phyloP scores from a whole-genome alignment of 805 yeast genomes.

The Aciculoconidium aculeatum region DNA sequence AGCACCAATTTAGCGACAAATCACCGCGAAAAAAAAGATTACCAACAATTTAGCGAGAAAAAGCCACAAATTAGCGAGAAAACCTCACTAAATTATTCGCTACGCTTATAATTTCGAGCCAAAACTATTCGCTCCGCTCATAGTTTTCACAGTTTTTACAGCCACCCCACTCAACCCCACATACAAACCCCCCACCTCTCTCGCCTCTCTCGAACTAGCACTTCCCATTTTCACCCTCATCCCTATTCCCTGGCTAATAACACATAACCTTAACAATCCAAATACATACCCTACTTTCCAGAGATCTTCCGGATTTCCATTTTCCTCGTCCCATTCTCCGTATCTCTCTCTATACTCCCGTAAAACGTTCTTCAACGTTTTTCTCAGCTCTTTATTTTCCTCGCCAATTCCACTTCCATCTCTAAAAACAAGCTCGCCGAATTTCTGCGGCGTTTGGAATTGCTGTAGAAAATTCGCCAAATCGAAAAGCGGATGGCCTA shows the following conservation, averaged over 20 bases:
- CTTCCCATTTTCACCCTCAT: constrained; percentile 47
- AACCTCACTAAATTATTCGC: too few relatives aligned
- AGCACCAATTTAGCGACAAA: too few relatives aligned
- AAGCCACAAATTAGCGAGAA: too few relatives aligned
- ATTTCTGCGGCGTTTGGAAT: constrained; percentile 32
- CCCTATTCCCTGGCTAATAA: constrained; percentile 58
- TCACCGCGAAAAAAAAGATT: too few relatives aligned
- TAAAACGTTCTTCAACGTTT: constrained; percentile 19
- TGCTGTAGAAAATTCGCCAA: constrained; percentile 55
- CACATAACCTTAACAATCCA: constrained; percentile 49
- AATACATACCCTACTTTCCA: constrained; percentile 54
- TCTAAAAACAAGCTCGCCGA: constrained; percentile 2
- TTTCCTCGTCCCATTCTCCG: constrained; percentile 27
- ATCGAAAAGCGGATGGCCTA: constrained; percentile 62
- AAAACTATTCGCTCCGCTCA: too few relatives aligned
- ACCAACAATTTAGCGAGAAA: too few relatives aligned
- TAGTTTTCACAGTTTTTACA: too few relatives aligned
- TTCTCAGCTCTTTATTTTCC: constrained; percentile 22
- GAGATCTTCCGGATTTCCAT: constrained; percentile 34
- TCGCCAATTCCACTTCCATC: constrained; percentile 22
- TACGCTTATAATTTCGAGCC: too few relatives aligned
- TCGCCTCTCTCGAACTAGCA: constrained; percentile 50
- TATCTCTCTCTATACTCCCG: constrained; percentile 17
- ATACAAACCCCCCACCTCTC: too few relatives aligned
- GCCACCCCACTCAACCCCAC: too few relatives aligned